Percentiles rank a stretch among this genome's conserved stretches.
These are phyloP conservation scores for Dothiorella sarmentorum DNA, from an alignment of 2,329 filamentous ascomycete species.

Conservation along the genomic window DNA sequence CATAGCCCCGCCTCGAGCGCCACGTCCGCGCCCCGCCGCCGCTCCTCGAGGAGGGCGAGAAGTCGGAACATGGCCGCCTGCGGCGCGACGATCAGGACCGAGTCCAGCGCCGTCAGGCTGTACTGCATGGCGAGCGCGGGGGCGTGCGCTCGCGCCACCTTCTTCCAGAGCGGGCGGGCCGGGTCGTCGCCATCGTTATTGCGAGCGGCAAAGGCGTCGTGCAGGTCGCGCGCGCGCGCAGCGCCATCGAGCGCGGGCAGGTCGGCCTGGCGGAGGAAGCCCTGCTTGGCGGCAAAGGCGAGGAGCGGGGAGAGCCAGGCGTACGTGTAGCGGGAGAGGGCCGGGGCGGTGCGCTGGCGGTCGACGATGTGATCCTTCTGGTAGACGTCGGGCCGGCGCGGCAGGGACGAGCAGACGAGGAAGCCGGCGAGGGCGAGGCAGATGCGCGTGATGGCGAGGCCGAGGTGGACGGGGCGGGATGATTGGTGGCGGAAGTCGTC, in stretches of 20 bases:
- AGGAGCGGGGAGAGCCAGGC: conserved; percentile 60
- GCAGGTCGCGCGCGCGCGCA: conserved; percentile 19
- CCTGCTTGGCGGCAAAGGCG: conserved; percentile 6
- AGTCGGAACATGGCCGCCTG: conserved; percentile 67
- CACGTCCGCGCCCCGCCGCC: conserved; percentile 43
- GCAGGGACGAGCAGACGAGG: conserved; percentile 2
- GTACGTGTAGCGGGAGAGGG: conserved; percentile 62
- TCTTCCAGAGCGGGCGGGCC: conserved; percentile 55
- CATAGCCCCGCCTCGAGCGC: conserved; percentile 62
- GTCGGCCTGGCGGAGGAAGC: conserved; percentile 8
- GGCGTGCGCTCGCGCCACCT: conserved; percentile 58
- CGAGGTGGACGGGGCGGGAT: not conserved
- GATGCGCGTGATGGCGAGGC: conserved; percentile 4
- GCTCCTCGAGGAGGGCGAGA: conserved; percentile 60
- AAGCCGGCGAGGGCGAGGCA: conserved; percentile 8
- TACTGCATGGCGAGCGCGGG: conserved; percentile 57
- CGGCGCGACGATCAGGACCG: conserved; percentile 63
- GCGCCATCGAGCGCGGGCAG: conserved; percentile 18
- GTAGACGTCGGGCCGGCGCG: conserved; percentile 9
- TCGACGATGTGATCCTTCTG: conserved; percentile 50
- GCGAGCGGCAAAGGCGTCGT: conserved; percentile 14
- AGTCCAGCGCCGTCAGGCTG: conserved; percentile 51
- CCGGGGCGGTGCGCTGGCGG: conserved; percentile 58
- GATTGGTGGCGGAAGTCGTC: conserved; percentile 5
- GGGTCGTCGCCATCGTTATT: not conserved